Base-by-base conservation (phyloP, 768 basidiomycete species). In the Lentinula sp. region DNA sequence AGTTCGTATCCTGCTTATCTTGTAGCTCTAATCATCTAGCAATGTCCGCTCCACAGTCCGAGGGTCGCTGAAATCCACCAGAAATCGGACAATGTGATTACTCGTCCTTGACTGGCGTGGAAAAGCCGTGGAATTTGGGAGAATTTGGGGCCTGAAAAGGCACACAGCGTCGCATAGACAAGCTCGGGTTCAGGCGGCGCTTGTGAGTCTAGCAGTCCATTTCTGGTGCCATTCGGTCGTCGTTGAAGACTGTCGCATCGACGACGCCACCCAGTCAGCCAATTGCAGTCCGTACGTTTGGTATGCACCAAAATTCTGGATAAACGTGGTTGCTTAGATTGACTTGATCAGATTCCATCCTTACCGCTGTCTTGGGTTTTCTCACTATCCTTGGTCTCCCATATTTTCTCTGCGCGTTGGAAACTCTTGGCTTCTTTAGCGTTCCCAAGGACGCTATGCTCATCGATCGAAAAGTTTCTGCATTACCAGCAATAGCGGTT, bases 341-440 rank as follows among this genome's bases (percentile, higher is more conserved):
- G 65, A 64, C 68, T 76, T 73, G 70, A 74, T 73, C 71, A 73
- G 74, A 73, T 73, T 70, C 67, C 37, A 49, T 59, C 65, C 49
- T 66, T 63, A 50, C 78, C 78, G 68, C 70, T 77, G 65, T 77
- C 74, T 74, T 72, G 75, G 76, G 69, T 77, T 70, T 69, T 74
- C 70, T 71, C 71, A 70, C 68, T 66, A 62, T 53, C 57, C 36
- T 28, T 61, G 50, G 55, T 43, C 55, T 41, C 41, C 28, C 53
- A 54, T 54, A 54, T 18, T 54, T 43, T 62, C 61, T 55, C 32
- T 57, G 57, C 20, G 16, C 55, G 57, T 60, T 62, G 61, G 59
- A 64, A 55, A 53, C 58, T 64, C 71, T 71, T 68, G 62, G 65
- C 62, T 66, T 62, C 66, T 59, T 53, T 61, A 66, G 68, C 70